Base-by-base conservation (phyloP, 495 filamentous ascomycete genomes). In the Penicillium cinerascens region DNA sequence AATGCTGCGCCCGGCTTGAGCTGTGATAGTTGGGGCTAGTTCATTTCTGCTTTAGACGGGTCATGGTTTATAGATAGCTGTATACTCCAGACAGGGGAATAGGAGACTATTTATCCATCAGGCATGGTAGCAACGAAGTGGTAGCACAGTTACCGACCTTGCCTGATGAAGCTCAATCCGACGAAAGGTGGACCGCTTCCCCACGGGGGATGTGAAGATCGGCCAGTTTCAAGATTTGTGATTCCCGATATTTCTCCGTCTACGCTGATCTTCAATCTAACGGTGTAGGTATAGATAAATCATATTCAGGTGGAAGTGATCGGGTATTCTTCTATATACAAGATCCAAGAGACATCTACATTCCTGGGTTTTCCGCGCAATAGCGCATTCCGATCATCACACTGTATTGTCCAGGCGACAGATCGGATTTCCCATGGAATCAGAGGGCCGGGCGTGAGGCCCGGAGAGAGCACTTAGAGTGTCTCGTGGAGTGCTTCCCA, bases 11-110 rank as follows among this genome's bases (percentile, higher is more conserved):
- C 40, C 0, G 76, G 53, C 17, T 63, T 72, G 16, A 86, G 68
- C 50, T 79, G 79, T 23, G 72, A 64, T 29, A 86, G 65, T 47
- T 87, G 82, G 0, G 83, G 81, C 47, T 86, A 86, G 62, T 83
- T 77, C 59, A 79, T 78, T 36, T 78, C 73, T 11, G 83, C 82
- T 1, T 74, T 25, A 52, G 42, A 25, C 4, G 4, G 15, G 39
- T 44, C 49, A 51, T 51, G 15, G n/a, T n/a, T n/a, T n/a, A 43
- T 15, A 42, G 29, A 50, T 13, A 7, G 42, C 18, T 6, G 9
- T 18, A n/a, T 23, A 9, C 15, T 3, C 25, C 1, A 33, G 38
- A 33, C 22, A 0, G 23, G 23, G 20, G n/a, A 42, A 25, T 26
- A 35, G 10, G 11, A 11, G 25, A 17, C 33, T 25, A 29, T 17